A percentile compares a stretch with the other conserved stretches of the same genome.
phyloP scores from a whole-genome alignment of 345 rosid genomes.

The Cardamine chenopodiifolia region DNA sequence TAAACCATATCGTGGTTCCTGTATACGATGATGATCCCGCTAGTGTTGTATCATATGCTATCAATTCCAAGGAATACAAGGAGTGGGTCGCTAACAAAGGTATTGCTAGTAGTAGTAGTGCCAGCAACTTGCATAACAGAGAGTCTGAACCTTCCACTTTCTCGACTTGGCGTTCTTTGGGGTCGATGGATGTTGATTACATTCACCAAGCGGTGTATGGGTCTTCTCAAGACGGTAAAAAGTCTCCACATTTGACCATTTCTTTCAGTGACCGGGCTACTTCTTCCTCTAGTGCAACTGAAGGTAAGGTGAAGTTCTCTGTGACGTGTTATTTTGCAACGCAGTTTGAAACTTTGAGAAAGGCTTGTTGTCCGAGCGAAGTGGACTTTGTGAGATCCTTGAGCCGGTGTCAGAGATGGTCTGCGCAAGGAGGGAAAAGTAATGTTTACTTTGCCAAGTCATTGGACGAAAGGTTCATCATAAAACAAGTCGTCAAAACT shows the following conservation, averaged over 20 bases:
- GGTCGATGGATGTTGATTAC: slow-evolving; percentile 61
- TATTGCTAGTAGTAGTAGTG: slow-evolving; percentile 40
- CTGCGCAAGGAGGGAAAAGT: slow-evolving; percentile 97
- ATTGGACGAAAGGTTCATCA: slow-evolving; percentile 89
- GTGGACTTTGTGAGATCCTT: slow-evolving; percentile 82
- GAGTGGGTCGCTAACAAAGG: slow-evolving; percentile 64
- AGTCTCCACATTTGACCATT: slow-evolving; percentile 76
- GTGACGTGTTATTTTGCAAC: slow-evolving; percentile 88
- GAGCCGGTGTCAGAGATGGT: slow-evolving; percentile 91
- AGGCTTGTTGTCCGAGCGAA: slow-evolving; percentile 77
- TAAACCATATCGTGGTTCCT: slow-evolving; percentile 67
- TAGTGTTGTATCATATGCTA: slow-evolving; percentile 87
- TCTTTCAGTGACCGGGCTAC: slow-evolving; percentile 69
- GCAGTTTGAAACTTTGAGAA: slow-evolving; percentile 80
- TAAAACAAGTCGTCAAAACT: slow-evolving; percentile 85
- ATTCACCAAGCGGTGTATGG: slow-evolving; percentile 55
- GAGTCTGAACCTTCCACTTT: slow-evolving; percentile 53
- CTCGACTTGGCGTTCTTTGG: slow-evolving; percentile 65
- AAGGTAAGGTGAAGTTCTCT: slow-evolving; percentile 77
- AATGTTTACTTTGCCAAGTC: slow-evolving; percentile 95
- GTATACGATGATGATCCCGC: slow-evolving; percentile 92
- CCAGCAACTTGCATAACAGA: slow-evolving; percentile 43
- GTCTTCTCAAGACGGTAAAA: slow-evolving; percentile 62
- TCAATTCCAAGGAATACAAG: slow-evolving; percentile 75
- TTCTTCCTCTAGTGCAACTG: slow-evolving; percentile 48